These are phyloP conservation scores for Fraxinus anomala DNA, from an alignment of 257 asterid species.

Conservation along the genomic window DNA sequence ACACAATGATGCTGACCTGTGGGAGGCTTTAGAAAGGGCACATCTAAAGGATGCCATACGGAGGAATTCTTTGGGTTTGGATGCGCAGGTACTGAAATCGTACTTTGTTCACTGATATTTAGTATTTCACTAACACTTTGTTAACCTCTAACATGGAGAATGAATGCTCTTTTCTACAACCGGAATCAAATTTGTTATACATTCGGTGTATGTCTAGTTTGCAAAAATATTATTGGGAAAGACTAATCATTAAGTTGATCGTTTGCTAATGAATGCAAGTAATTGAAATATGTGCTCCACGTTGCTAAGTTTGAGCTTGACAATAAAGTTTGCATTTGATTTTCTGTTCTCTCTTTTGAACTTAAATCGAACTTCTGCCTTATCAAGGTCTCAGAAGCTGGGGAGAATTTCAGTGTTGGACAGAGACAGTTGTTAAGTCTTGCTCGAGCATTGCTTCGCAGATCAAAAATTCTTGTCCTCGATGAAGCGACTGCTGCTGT, in stretches of 20 bases:
- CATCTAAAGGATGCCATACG: constrained; percentile 87
- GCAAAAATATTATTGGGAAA: not conserved
- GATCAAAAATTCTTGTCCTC: constrained; percentile 95
- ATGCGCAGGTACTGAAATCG: constrained; percentile 66
- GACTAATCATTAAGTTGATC: not conserved
- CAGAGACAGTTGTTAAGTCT: constrained; percentile 91
- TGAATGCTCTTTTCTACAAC: not conserved
- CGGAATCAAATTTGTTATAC: not conserved
- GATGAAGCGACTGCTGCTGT: constrained; percentile 99
- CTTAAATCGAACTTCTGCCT: not conserved
- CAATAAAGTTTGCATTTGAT: not conserved
- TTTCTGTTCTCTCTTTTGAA: not conserved
- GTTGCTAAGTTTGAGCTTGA: not conserved
- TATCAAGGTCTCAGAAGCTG: constrained; percentile 86
- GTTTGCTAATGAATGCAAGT: not conserved
- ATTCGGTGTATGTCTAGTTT: not conserved
- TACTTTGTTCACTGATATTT: constrained; percentile 16
- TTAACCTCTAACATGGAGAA: not conserved
- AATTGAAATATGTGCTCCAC: not conserved
- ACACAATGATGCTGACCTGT: constrained; percentile 94
- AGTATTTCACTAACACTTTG: not conserved
- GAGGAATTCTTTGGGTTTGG: constrained; percentile 79
- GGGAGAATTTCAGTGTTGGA: constrained; percentile 98
- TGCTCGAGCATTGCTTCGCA: constrained; percentile 88
- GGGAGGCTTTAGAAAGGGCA: constrained; percentile 99